Base-by-base conservation (phyloP, 148 eudicot genomes). In the Rhododendron vialii region DNA sequence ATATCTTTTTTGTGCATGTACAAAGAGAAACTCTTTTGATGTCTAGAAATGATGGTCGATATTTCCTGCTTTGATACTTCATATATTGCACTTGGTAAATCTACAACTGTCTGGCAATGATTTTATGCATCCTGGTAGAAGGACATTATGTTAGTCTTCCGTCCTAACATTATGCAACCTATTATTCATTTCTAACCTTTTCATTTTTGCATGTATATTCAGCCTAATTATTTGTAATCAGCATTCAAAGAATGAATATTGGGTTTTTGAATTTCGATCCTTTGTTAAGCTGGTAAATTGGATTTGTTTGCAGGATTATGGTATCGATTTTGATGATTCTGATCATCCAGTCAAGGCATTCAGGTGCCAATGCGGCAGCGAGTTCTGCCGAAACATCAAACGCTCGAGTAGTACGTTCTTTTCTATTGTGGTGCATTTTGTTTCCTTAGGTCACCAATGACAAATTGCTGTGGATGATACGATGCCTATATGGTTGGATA, bases 301-400 rank as follows among this genome's bases (percentile, higher is more conserved):
- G 80, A 38, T 81, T 73, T 88, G 61, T 47, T 73, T 77, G 85
- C 91, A 96, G 99, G 99, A 95, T 89, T 95, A 96, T 91, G 98
- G 99, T 78, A 87, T 96, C 79, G 98, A 95, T 79, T 96, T 95
- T 87, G 98, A 94, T 84, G 97, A 95, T 86, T 85, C 69, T 51
- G 95, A 90, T 79, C 90, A 89, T 88, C 93, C 92, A 74, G 90
- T 92, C 38, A 92, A 93, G 89, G 91, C 96, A 83, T 96, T 96
- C 87, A 78, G 84, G 80, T 96, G 99, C 89, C 91, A 84, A 45
- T 95, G 99, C 84, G 98, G 98, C 80, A 94, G 99, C 93, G 87
- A 87, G 87, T 93, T 92, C 81, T 96, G 99, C 89, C 93, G 98
- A 83, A 92, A 93, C 89, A 92, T 93, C 86, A 96, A 93, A 82